These are phyloP conservation scores for Lolium perenne DNA, from an alignment of 176 grass and related monocot genomes.

Conservation along the genomic window DNA sequence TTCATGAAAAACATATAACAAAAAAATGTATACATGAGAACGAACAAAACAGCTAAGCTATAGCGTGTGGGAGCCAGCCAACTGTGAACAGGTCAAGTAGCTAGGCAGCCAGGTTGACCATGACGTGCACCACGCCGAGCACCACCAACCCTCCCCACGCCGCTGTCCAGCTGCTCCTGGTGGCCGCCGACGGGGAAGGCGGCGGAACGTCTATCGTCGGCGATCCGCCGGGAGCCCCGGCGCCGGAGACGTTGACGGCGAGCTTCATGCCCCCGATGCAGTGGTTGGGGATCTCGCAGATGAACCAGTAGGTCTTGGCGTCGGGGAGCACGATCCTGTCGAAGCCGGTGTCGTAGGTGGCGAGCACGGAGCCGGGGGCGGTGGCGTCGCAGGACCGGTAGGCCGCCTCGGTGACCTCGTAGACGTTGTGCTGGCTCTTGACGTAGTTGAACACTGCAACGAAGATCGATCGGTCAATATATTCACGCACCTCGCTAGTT, in stretches of 20 bases:
- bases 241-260: slow-evolving; percentile 41
- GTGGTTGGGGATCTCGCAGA: slow-evolving; percentile 54
- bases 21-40: neutral
- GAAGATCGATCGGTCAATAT: neutral
- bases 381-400: slow-evolving; percentile 46
- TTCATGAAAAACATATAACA: neutral
- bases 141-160: neutral
- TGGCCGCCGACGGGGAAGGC: neutral
- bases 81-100: neutral
- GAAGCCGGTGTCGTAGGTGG: slow-evolving; percentile 44
- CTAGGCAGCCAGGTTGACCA: neutral
- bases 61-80: neutral
- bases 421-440: slow-evolving; percentile 54
- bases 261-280: slow-evolving; percentile 56
- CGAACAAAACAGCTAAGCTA: neutral
- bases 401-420: slow-evolving; percentile 49
- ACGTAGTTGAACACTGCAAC: slow-evolving; percentile 60
- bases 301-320: slow-evolving; percentile 54
- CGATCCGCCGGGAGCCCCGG: neutral
- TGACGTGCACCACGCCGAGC: neutral
- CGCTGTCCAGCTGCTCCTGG: neutral
- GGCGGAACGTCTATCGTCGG: neutral
- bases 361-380: slow-evolving; percentile 28
- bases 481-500: neutral
- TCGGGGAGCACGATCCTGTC: slow-evolving; percentile 50